Evolutionary conservation across 306 rosid genomes (phyloP), one percentile per base, ranked within the genome.

Genomic region (Spatholobus suberectus): DNA sequence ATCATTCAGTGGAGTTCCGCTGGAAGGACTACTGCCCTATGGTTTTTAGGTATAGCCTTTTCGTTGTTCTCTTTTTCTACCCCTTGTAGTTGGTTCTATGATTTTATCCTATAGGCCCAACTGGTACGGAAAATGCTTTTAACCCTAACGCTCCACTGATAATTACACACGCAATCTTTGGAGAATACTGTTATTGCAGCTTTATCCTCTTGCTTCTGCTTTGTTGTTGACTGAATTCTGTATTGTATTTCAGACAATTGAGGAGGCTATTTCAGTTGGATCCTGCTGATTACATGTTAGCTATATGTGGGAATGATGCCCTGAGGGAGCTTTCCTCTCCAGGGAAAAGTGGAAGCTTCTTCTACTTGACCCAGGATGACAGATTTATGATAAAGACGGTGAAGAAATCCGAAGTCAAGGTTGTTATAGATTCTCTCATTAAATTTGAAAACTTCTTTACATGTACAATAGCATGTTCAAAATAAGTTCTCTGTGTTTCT

Each of bases 11-110:
- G 15, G 99, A 94, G 73, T 96, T 96, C 35, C 91, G 98, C 5
- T 96, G 99, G 99, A 96, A 96, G 85, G 98, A 96, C 78, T 96
- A 96, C 83, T 96, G 99, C 62, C 98, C 99, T 43, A 78, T 91
- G 94, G 99, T 96, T 65, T 96, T 96, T 58, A 92, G 99, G 99
- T 96, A 87, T 78, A 41, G 10, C 27, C 40, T 78, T 34, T 68
- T 82, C 27, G 0, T 18, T 18, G 0, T n/a, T n/a, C n/a, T n/a
- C n/a, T n/a, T n/a, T n/a, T n/a, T n/a, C n/a, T n/a, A n/a, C n/a
- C n/a, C n/a, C n/a, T n/a, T n/a, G n/a, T n/a, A n/a, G n/a, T n/a
- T 54, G 43, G 11, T 0, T 70, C 43, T 65, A 12, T 41, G 1
- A 21, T 21, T 69, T 69, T 69, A 40, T 21, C 35, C 54, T 20